A percentile compares a stretch with the other conserved stretches of the same genome.
Evolutionary conservation across 2,329 filamentous ascomycete genomes (phyloP).

Genomic region (Cephalotrichum gorgonifer): DNA sequence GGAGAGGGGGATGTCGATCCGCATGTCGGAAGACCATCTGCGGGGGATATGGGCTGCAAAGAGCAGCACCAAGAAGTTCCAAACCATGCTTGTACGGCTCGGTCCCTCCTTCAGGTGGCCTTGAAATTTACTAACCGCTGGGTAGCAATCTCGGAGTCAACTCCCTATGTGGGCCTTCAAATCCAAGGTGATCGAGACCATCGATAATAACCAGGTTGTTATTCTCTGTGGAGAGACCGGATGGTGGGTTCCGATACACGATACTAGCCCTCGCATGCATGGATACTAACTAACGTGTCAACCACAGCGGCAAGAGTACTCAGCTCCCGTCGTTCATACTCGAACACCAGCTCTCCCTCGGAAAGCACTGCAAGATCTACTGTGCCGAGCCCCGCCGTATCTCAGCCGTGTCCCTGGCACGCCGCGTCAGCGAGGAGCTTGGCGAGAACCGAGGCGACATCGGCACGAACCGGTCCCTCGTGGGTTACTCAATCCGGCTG

Average conservation of each 20-base stretch:
- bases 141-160: conserved; percentile 54
- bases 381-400: conserved; percentile 94
- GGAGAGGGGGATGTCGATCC: conserved; percentile 30
- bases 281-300: not conserved
- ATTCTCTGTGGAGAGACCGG: conserved; percentile 97
- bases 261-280: not conserved
- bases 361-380: conserved; percentile 80
- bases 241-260: conserved; percentile 45
- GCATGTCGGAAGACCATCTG: conserved; percentile 35
- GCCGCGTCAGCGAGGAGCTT: conserved; percentile 87
- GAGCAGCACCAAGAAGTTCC: conserved; percentile 49
- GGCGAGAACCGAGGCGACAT: conserved; percentile 76
- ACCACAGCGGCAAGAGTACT: conserved; percentile 76
- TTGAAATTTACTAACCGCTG: not conserved
- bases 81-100: conserved; percentile 60
- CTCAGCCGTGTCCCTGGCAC: conserved; percentile 87
- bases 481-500: conserved; percentile 89
- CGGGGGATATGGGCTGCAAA: conserved; percentile 52
- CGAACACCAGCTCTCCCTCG: conserved; percentile 74
- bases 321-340: conserved; percentile 92
- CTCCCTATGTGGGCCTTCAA: conserved; percentile 87
- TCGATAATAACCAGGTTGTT: conserved; percentile 73
- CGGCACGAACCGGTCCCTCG: conserved; percentile 71
- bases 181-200: conserved; percentile 63
- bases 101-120: too few species aligned